Evolutionary conservation across 768 basidiomycete genomes (phyloP).

Genomic region (Porpolomopsis calyptriformis): DNA sequence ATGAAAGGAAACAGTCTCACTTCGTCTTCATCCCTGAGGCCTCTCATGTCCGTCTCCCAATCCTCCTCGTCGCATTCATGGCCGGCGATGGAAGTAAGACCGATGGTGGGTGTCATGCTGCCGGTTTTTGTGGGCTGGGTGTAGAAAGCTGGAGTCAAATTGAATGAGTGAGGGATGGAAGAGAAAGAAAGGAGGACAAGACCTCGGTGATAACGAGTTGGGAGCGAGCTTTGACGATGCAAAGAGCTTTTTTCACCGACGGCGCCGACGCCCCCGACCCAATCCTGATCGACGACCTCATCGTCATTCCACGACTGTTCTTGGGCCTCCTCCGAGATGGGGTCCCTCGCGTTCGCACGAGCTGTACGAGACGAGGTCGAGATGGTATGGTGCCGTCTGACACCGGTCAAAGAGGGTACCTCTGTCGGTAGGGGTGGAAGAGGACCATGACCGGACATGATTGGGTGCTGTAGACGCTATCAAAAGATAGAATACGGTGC

Average conservation of each 20-base stretch:
- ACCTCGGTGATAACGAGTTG: slow-evolving; percentile 74
- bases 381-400: slow-evolving; percentile 80
- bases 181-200: slow-evolving; percentile 10
- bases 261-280: slow-evolving; percentile 72
- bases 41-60: slow-evolving; percentile 62
- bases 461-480: neutral
- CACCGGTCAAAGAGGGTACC: slow-evolving; percentile 29
- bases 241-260: slow-evolving; percentile 75
- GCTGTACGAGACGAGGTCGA: slow-evolving; percentile 60
- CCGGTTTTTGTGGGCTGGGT: slow-evolving; percentile 44
- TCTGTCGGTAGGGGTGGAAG: slow-evolving; percentile 33
- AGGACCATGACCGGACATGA: neutral
- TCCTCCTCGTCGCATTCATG: slow-evolving; percentile 85
- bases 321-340: slow-evolving; percentile 58
- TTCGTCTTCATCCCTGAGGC: slow-evolving; percentile 53
- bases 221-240: slow-evolving; percentile 73
- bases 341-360: slow-evolving; percentile 47
- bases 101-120: slow-evolving; percentile 54
- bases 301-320: slow-evolving; percentile 56
- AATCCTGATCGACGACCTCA: slow-evolving; percentile 68
- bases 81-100: slow-evolving; percentile 80
- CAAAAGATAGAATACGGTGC: neutral
- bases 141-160: slow-evolving; percentile 35
- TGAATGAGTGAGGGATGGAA: slow-evolving; percentile 9
- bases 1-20: slow-evolving; percentile 27